phyloP scores from a whole-genome alignment of 2,329 filamentous ascomycete species.

The Ophiosphaerella herpotricha region DNA sequence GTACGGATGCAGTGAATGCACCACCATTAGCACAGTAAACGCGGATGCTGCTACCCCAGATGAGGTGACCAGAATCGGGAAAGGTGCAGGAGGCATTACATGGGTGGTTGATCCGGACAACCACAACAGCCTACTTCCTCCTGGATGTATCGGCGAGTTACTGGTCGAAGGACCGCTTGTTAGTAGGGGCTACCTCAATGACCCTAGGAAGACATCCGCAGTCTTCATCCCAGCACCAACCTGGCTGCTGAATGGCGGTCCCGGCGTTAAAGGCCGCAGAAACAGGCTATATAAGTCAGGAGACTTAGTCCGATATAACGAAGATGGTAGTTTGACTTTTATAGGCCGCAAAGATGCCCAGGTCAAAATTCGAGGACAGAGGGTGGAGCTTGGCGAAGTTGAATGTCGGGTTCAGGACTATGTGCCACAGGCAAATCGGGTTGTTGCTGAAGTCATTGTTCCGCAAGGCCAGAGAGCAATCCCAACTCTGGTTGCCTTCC shows the following conservation, averaged over 20 bases:
- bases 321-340: constrained; percentile 15
- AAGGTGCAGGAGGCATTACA: no score
- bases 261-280: neutral
- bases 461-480: no score
- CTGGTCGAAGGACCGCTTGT: constrained; percentile 16
- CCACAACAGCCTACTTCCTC: constrained; percentile 12
- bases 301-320: constrained; percentile 14
- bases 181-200: constrained; percentile 8
- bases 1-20: no score
- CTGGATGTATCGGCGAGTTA: constrained; percentile 19
- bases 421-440: no score
- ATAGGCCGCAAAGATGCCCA: constrained; percentile 20
- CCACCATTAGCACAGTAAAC: no score
- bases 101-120: constrained; percentile 27
- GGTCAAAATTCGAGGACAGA: constrained; percentile 23
- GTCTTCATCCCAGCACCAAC: neutral
- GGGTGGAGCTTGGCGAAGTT: constrained; percentile 23
- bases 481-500: no score
- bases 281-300: constrained; percentile 18
- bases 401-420: neutral
- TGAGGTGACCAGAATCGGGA: no score
- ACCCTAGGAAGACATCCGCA: constrained; percentile 8
- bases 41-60: no score
- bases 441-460: no score
- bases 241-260: neutral